Evolutionary conservation across 495 filamentous ascomycete genomes (phyloP).

Genomic region (Aspergillus saccharolyticus): DNA sequence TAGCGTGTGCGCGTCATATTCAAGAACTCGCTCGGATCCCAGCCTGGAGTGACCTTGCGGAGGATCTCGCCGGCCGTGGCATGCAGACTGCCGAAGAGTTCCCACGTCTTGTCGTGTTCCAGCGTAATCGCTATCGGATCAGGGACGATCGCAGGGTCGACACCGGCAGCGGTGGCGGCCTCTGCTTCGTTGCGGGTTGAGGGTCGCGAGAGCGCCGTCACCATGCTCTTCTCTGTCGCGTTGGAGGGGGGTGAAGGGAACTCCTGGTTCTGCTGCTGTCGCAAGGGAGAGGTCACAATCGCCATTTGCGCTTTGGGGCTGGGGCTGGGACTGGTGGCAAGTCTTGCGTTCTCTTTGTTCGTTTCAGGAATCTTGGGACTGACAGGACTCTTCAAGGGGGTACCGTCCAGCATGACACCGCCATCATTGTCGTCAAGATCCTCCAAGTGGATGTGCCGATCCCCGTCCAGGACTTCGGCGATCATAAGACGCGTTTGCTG

Average conservation of each 20-base stretch:
- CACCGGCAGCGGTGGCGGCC: too few relatives aligned
- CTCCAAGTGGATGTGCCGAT: not conserved
- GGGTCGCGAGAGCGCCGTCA: not conserved
- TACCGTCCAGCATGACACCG: constrained; percentile 7
- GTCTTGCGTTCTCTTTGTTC: not conserved
- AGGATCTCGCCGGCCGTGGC: constrained; percentile 8
- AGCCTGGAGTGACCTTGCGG: constrained; percentile 13
- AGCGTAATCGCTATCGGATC: not conserved
- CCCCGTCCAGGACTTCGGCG: constrained; percentile 16
- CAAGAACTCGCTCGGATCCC: constrained; percentile 25
- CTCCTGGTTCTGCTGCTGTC: not conserved
- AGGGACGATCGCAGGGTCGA: not conserved
- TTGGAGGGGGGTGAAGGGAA: not conserved
- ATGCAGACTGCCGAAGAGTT: not conserved
- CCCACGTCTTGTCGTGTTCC: not conserved
- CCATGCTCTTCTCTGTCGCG: not conserved
- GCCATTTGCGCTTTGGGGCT: not conserved
- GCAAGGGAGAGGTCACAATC: too few relatives aligned
- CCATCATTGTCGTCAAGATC: constrained; percentile 9
- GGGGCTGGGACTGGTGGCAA: too few relatives aligned
- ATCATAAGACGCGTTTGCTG: constrained; percentile 37
- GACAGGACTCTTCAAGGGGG: not conserved
- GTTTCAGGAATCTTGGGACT: not conserved
- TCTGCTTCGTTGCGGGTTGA: not conserved
- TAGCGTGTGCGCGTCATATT: constrained; percentile 18